These are phyloP conservation scores for Sugiyamaella chiloensis DNA, from an alignment of 805 yeast species.

Conservation along the genomic window DNA sequence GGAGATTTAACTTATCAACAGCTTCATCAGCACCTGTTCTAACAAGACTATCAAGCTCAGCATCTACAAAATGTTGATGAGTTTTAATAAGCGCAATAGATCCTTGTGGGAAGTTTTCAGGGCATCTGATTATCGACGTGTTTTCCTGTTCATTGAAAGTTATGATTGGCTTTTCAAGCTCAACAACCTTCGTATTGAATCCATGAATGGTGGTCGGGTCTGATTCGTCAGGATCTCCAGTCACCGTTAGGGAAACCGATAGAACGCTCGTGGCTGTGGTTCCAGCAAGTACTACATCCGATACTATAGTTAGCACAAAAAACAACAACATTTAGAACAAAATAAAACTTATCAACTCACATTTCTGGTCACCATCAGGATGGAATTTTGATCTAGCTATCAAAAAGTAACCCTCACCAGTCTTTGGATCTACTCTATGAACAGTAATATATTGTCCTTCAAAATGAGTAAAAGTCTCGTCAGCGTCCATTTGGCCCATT, in stretches of 20 bases:
- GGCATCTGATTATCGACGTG: slow-evolving; percentile 54
- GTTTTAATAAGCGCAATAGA: slow-evolving; percentile 84
- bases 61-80: slow-evolving; percentile 60
- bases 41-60: slow-evolving; percentile 60
- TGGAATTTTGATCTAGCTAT: slow-evolving; percentile 81
- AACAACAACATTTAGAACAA: background rate
- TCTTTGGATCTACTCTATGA: slow-evolving; percentile 76
- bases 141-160: slow-evolving; percentile 40
- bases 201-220: slow-evolving; percentile 43
- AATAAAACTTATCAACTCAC: slow-evolving; percentile 16
- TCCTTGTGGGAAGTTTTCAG: slow-evolving; percentile 77
- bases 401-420: slow-evolving; percentile 86
- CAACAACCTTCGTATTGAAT: slow-evolving; percentile 60
- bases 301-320: slow-evolving; percentile 18
- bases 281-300: slow-evolving; percentile 34
- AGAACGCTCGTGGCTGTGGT: slow-evolving; percentile 45
- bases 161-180: slow-evolving; percentile 50
- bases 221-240: slow-evolving; percentile 38
- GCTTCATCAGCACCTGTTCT: slow-evolving; percentile 77
- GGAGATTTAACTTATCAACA: slow-evolving; percentile 53
- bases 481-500: slow-evolving; percentile 51
- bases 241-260: slow-evolving; percentile 54
- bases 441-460: slow-evolving; percentile 90
- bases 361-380: slow-evolving; percentile 35
- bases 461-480: slow-evolving; percentile 92